Base-by-base conservation (phyloP, 306 rosid species). In the Purshia tridentata region DNA sequence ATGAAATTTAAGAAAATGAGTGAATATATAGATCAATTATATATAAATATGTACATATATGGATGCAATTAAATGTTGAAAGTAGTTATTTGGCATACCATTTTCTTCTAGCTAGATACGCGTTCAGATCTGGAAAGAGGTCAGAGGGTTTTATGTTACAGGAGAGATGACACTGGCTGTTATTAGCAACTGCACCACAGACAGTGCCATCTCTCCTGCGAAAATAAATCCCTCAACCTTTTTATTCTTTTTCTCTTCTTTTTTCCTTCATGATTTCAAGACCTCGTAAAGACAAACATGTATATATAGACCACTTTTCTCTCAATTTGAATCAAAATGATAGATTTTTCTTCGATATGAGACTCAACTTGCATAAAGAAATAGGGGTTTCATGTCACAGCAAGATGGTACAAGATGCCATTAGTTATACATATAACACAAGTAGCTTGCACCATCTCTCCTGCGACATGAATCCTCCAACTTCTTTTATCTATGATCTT, bases 201-300 rank as follows among this genome's bases (percentile, higher is more conserved):
- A 3, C 6, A 16, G 66, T 66, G 55, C 15, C 71, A 47, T 66
- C 55, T 66, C 71, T 66, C 57, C 23, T 66, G 71, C 14, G 45
- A 47, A 4, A 18, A 66, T 47, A 66, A 66, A 66, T 66, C 56
- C 22, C 20, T 6, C 71, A 23, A 67, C 19, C 20, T 13, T 52
- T 52, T 16, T 52, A 9, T 47, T 47, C 20, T 13, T 52, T 52
- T 16, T 52, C 2, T 47, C 10, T 11, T 4, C 3, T 1, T 23
- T 29, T 29, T 29, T 37, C 37, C 47, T 61, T 61, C 8, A 29
- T 8, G 8, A 44, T 44, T 6, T 44, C 47, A 44, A 29, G 35
- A 29, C 47, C 9, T 8, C 9, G 9, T 44, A 8, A 2, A 44
- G 1, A 44, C 9, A 44, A 4, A 14, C 55, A 15, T n/a, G n/a